Base-by-base conservation (phyloP, 1,284 basidiomycete species). In the Boletus semigastroideus region DNA sequence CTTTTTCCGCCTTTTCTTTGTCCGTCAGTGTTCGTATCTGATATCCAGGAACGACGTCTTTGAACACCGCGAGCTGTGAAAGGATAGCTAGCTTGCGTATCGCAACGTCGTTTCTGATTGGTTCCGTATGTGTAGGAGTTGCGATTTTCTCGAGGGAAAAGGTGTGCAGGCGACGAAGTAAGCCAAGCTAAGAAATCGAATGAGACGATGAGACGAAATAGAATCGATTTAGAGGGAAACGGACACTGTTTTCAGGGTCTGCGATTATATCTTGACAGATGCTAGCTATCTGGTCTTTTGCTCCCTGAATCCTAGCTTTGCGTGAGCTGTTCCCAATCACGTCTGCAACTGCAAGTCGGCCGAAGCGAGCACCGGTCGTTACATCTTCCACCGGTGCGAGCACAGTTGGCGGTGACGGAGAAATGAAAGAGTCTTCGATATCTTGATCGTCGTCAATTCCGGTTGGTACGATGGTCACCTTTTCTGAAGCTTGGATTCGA, bases 41-140 rank as follows among this genome's bases (percentile, higher is more conserved):
- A 68, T 91, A 92, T 31, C 90, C 93, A 27, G 97, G 97, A 42
- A 98, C 85, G 56, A 99, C 83, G 68, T 99, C 97, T 65, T 93
- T 93, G 79, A 93, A 98, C 14, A 99, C 91, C 11, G 95, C 92
- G 25, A 98, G 78, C 65, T 98, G 87, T 14, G 94, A 97, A 33
- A 98, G 75, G 48, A 97, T 80, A 5, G 96, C 90, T 37, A 98
- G 75, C 68, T 90, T 92, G 50, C 96, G 86, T 58, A 99, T 90
- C 25, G 90, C 75, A 34, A 78, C 71, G 59, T 98, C 93, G 54
- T 98, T 94, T 9, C 74, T 66, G 5, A 96, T 72, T 16, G 86
- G 83, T 40, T 87, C 78, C 8, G 79, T 77, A 59, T 83, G 84
- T 16, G 82, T 75, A 1, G 84, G 79, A 3, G 85, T 83, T 2